Conservation (phyloP, 345 rosid genomes). For the Mallotus nudiflorus region DNA sequence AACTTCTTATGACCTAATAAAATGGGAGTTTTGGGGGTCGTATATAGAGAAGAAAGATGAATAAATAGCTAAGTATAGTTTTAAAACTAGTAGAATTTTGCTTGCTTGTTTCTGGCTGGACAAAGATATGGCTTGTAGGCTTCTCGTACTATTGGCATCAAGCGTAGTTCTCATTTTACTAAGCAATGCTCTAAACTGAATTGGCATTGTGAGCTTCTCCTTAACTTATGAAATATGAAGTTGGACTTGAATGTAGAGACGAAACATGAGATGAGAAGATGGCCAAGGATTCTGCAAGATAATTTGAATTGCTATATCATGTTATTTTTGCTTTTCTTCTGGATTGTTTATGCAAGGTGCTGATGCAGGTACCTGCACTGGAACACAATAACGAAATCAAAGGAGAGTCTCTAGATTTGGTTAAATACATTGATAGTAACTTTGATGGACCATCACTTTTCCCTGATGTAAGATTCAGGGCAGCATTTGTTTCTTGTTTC, state of each 20-base stretch:
- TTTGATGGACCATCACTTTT: slow-evolving; percentile 35
- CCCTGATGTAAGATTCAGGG: slow-evolving; percentile 22
- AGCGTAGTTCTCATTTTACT: too few species aligned
- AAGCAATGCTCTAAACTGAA: too few species aligned
- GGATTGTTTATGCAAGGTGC: not conserved
- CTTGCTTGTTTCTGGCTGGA: too few species aligned
- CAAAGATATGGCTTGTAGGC: too few species aligned
- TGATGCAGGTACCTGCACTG: slow-evolving; percentile 31
- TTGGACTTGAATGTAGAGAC: not conserved
- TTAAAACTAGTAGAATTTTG: too few species aligned
- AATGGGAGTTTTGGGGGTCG: too few species aligned
- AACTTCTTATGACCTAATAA: too few species aligned
- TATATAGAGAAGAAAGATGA: too few species aligned
- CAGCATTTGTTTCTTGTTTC: not conserved
- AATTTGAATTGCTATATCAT: not conserved
- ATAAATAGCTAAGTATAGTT: too few species aligned
- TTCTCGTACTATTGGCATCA: too few species aligned
- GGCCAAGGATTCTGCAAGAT: not conserved
- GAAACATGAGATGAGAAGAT: not conserved
- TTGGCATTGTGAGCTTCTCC: too few species aligned
- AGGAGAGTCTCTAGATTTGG: slow-evolving; percentile 39
- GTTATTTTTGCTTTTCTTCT: not conserved
- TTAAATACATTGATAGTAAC: slow-evolving; percentile 31
- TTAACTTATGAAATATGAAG: too few species aligned
- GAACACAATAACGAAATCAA: slow-evolving; percentile 35